A percentile compares a stretch with the other conserved stretches of the same genome.
Conservation (phyloP, 306 rosid species). For the Cicer bijugum region DNA sequence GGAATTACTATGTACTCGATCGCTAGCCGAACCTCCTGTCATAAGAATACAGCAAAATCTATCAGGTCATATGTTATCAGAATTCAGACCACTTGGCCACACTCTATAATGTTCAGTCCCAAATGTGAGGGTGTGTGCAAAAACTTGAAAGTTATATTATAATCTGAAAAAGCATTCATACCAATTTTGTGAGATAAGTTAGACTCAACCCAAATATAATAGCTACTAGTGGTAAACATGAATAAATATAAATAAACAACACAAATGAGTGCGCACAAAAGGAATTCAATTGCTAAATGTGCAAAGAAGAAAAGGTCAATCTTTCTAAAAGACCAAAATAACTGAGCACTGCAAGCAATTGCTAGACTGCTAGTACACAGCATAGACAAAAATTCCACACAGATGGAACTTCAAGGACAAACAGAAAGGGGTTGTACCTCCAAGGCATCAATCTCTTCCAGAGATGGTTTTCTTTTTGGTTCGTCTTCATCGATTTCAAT, state of each 20-base stretch:
- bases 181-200: not conserved
- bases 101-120: not conserved
- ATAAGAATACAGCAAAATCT: conserved; percentile 13
- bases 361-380: not conserved
- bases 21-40: conserved; percentile 96
- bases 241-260: conserved; percentile 14
- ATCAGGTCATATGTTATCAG: no score
- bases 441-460: conserved; percentile 95
- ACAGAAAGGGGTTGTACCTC: conserved; percentile 65
- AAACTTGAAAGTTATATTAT: not conserved
- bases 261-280: not conserved
- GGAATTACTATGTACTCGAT: conserved; percentile 98
- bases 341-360: conserved; percentile 6
- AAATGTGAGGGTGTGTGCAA: not conserved
- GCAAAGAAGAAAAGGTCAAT: conserved; percentile 4
- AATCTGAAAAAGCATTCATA: not conserved
- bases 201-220: not conserved
- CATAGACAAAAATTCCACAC: not conserved
- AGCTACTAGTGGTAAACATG: conserved; percentile 17
- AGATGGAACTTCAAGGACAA: conserved; percentile 37
- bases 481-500: conserved; percentile 87
- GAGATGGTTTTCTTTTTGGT: conserved; percentile 80
- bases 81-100: no score
- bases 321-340: conserved; percentile 9
- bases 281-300: not conserved